phyloP scores from a whole-genome alignment of 2,329 filamentous ascomycete species.

The Aspergillus novoparasiticus region DNA sequence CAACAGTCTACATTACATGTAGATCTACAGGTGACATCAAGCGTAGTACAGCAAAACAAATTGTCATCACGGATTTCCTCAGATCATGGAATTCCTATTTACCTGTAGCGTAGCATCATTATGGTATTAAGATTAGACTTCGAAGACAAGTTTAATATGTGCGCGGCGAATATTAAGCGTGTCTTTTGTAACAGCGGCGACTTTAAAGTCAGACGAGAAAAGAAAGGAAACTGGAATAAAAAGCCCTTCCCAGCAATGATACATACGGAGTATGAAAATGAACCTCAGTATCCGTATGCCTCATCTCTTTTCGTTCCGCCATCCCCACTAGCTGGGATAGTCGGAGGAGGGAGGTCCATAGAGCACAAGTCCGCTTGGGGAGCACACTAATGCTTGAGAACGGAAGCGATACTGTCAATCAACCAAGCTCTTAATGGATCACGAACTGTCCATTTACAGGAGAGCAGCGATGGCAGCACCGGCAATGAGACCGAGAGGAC shows the following conservation, averaged over 20 bases:
- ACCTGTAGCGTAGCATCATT: conserved; percentile 17
- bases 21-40: not conserved
- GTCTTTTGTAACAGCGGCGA: conserved; percentile 19
- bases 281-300: conserved; percentile 16
- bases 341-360: not conserved
- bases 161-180: conserved; percentile 16
- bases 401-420: not conserved
- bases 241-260: conserved; percentile 14
- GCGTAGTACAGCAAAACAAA: too few species aligned
- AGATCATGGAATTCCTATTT: conserved; percentile 11
- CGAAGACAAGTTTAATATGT: conserved; percentile 16
- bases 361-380: not conserved
- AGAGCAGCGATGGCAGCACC: conserved; percentile 47
- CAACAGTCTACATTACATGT: not conserved
- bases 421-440: not conserved
- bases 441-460: conserved; percentile 33
- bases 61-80: not conserved
- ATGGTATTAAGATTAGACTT: conserved; percentile 17
- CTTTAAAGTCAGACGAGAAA: conserved; percentile 12
- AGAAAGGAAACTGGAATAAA: not conserved
- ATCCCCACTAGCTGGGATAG: not conserved
- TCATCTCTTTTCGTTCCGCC: conserved; percentile 12
- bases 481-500: conserved; percentile 41
- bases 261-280: conserved; percentile 15
- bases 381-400: not conserved